These are phyloP conservation scores for Microstegium vimineum DNA, from an alignment of 176 grass and related monocot genomes.

Conservation along the genomic window DNA sequence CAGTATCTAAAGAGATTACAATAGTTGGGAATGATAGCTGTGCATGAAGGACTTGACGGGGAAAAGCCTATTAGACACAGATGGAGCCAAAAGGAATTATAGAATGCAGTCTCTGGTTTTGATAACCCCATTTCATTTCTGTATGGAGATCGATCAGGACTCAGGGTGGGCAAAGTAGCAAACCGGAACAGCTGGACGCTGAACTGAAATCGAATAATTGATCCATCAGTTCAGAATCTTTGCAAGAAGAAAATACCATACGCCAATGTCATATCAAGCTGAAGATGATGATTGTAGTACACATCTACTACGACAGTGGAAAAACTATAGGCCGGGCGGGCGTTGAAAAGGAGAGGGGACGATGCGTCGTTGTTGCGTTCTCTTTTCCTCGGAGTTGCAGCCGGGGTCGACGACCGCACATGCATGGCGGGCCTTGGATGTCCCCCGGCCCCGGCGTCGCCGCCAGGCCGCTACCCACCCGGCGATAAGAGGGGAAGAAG, in stretches of 20 bases:
- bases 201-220: too few species aligned
- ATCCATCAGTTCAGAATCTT: too few species aligned
- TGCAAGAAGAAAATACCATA: background rate
- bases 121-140: background rate
- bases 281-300: background rate
- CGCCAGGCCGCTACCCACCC: background rate
- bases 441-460: background rate
- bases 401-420: background rate
- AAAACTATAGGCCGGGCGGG: background rate
- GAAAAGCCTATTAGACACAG: background rate
- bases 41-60: background rate
- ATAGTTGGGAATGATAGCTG: background rate
- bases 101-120: background rate
- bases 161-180: too few species aligned
- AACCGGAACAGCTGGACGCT: background rate
- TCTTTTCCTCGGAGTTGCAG: background rate
- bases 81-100: background rate
- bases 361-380: background rate
- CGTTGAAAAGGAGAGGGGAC: background rate
- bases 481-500: background rate
- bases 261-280: background rate
- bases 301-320: background rate
- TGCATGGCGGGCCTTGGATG: slow-evolving; percentile 12
- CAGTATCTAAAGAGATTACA: background rate
- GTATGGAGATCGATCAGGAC: too few species aligned